These are phyloP conservation scores for Luzula sylvatica DNA, from an alignment of 176 grass and related monocot species.

Conservation along the genomic window DNA sequence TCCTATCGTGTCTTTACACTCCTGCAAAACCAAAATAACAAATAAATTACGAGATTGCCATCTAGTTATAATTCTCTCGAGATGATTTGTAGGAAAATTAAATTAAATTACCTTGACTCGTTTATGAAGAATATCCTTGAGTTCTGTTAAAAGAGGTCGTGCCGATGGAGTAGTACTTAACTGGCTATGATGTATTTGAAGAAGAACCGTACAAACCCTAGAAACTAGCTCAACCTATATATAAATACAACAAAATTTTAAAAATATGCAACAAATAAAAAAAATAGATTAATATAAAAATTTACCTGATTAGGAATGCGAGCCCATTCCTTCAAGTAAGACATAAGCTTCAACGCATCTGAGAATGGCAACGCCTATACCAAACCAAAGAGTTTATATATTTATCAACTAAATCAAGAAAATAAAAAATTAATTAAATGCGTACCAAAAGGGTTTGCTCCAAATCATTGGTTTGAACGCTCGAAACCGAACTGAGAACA, in stretches of 20 bases:
- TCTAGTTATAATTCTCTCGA: background rate
- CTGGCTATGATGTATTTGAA: slow-evolving; percentile 94
- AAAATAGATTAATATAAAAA: slow-evolving; percentile 8
- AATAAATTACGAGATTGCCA: background rate
- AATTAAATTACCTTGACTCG: slow-evolving; percentile 63
- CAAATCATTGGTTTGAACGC: slow-evolving; percentile 66
- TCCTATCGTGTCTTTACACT: slow-evolving; percentile 72
- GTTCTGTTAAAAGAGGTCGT: slow-evolving; percentile 49
- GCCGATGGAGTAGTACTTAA: slow-evolving; percentile 49
- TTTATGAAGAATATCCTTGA: slow-evolving; percentile 55
- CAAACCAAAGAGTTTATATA: background rate
- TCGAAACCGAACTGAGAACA: slow-evolving; percentile 69
- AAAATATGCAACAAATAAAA: background rate
- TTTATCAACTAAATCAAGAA: slow-evolving; percentile 9
- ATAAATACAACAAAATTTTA: slow-evolving; percentile 12
- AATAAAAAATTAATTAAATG: slow-evolving; percentile 2
- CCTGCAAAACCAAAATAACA: slow-evolving; percentile 28
- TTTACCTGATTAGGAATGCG: slow-evolving; percentile 52
- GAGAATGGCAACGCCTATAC: slow-evolving; percentile 85
- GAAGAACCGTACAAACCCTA: slow-evolving; percentile 63
- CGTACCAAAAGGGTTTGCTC: slow-evolving; percentile 74
- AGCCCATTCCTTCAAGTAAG: slow-evolving; percentile 89
- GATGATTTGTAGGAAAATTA: background rate
- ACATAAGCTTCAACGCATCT: slow-evolving; percentile 83
- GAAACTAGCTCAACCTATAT: slow-evolving; percentile 84